A percentile compares a stretch with the other conserved stretches of the same genome.
Evolutionary conservation across 139 green algal genomes (phyloP).

Genomic region (Coccomyxa sp.): DNA sequence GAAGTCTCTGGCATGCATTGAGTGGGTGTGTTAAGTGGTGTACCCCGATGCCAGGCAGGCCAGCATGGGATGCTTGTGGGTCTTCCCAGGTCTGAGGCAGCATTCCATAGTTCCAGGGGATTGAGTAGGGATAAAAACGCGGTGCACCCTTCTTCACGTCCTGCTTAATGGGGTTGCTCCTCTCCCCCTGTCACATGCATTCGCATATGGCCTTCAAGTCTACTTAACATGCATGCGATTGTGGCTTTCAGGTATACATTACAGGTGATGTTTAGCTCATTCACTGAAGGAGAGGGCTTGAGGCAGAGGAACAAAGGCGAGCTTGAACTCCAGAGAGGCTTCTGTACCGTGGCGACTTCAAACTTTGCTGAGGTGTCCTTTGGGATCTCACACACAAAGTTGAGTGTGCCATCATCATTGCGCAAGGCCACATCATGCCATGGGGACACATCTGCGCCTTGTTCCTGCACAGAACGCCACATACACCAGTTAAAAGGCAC

Average conservation of each 20-base stretch:
- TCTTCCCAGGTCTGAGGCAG: slow-evolving; percentile 98
- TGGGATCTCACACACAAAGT: slow-evolving; percentile 99
- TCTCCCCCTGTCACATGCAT: slow-evolving; percentile 73
- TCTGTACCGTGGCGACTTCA: slow-evolving; percentile 88
- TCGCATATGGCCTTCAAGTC: not conserved
- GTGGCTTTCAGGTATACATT: not conserved
- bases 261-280: too few species aligned
- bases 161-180: slow-evolving; percentile 96
- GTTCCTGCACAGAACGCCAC: slow-evolving; percentile 17
- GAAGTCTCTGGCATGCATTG: not conserved
- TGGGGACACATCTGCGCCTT: slow-evolving; percentile 57
- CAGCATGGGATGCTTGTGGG: slow-evolving; percentile 51
- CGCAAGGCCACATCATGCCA: slow-evolving; percentile 97
- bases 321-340: not conserved
- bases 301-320: not conserved
- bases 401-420: slow-evolving; percentile 75
- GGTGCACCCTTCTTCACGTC: slow-evolving; percentile 99
- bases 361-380: slow-evolving; percentile 98
- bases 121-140: slow-evolving; percentile 98
- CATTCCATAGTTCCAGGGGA: slow-evolving; percentile 99
- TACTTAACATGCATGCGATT: not conserved
- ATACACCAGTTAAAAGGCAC: not conserved
- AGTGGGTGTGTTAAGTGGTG: not conserved
- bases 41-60: not conserved
- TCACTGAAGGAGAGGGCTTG: not conserved